A percentile compares a stretch with the other conserved stretches of the same genome.
These are phyloP conservation scores for Exidia glandulosa DNA, from an alignment of 768 basidiomycete species.

Conservation along the genomic window DNA sequence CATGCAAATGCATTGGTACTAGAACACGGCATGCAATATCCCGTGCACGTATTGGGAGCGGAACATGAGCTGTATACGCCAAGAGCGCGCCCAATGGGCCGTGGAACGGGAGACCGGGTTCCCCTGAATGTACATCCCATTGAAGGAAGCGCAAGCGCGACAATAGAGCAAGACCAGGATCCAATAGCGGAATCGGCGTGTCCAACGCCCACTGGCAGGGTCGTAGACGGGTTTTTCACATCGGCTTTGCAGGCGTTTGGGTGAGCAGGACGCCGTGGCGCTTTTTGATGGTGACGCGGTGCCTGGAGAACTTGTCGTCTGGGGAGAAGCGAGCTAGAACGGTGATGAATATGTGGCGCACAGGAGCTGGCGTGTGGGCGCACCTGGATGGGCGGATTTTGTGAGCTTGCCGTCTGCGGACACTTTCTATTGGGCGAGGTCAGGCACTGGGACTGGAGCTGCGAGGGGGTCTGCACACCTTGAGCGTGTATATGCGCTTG, in stretches of 20 bases:
- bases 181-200: no score
- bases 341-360: not conserved
- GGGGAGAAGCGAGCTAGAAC: constrained; percentile 87
- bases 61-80: no score
- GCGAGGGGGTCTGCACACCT: constrained; percentile 37
- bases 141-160: no score
- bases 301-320: constrained; percentile 97
- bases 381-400: constrained; percentile 96
- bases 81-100: no score
- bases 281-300: constrained; percentile 95
- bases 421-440: constrained; percentile 52
- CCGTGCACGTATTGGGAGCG: no score
- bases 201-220: no score
- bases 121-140: no score
- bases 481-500: constrained; percentile 84
- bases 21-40: no score
- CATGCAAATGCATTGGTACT: no score
- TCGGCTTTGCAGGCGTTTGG: constrained; percentile 78
- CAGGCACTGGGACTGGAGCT: constrained; percentile 1
- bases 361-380: constrained; percentile 11
- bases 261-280: constrained; percentile 82
- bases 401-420: constrained; percentile 74
- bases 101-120: no score
- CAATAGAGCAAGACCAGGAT: no score
- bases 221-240: no score